Conservation (phyloP, 257 asterid species). For the Scutellaria galericulata region DNA sequence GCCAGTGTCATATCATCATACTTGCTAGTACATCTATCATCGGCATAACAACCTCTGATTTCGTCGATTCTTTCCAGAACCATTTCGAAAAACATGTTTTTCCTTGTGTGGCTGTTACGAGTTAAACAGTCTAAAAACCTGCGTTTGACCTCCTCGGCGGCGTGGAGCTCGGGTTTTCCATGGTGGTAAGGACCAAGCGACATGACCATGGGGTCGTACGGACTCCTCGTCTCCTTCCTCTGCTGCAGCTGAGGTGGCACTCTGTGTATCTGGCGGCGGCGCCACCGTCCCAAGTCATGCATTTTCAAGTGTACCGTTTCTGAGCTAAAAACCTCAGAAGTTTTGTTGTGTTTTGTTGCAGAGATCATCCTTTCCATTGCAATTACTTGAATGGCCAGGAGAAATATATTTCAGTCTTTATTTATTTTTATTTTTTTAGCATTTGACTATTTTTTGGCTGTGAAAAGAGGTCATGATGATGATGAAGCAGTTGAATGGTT, state of each 20-base stretch:
- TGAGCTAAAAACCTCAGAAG: background rate
- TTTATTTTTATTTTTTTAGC: too few relatives aligned
- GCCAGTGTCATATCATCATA: slow-evolving; percentile 2
- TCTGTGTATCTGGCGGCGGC: slow-evolving; percentile 24
- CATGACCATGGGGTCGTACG: slow-evolving; percentile 16
- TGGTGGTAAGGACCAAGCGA: slow-evolving; percentile 33
- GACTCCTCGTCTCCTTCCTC: background rate
- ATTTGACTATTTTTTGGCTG: too few relatives aligned
- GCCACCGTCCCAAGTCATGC: background rate
- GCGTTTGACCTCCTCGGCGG: slow-evolving; percentile 30
- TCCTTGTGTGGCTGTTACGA: background rate
- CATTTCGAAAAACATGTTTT: background rate
- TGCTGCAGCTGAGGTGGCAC: slow-evolving; percentile 30
- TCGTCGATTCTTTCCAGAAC: slow-evolving; percentile 3
- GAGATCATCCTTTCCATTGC: background rate
- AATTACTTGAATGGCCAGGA: background rate
- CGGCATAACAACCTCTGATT: slow-evolving; percentile 16
- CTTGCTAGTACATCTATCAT: background rate
- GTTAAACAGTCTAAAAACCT: slow-evolving; percentile 14
- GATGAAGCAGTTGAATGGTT: background rate
- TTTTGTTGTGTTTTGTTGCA: background rate
- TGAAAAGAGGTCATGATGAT: too few relatives aligned
- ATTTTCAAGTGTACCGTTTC: background rate
- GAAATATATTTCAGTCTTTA: background rate
- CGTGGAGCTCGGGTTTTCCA: slow-evolving; percentile 25